Evolutionary conservation across 805 yeast species (phyloP), one percentile per base, ranked within the genome.

Genomic region (Phaffomyces thermotolerans): DNA sequence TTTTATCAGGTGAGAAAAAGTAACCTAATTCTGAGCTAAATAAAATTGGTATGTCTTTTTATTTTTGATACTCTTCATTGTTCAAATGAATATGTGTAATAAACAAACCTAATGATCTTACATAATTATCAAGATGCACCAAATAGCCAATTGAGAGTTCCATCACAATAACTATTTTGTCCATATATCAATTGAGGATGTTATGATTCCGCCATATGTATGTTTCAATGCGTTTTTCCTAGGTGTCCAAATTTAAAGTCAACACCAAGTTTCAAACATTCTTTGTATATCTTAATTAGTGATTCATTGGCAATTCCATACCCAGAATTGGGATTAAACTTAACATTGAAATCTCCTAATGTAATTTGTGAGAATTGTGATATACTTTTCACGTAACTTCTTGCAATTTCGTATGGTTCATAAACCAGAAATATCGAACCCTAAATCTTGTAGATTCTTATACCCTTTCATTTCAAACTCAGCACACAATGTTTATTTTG

Each of bases 1-100:
- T 59, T 8, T 56, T 50, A 48, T 71, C 75, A 12, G 77, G 76
- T 5, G 76, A 74, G 57, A 72, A 72, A 53, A 68, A 69, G 44
- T 70, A 72, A 0, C 76, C 76, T 40, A 59, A 43, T 34, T 66
- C 69, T 1, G 71, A 57, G 45, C 68, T 63, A 53, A 70, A 70
- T 23, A 72, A 65, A 9, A 71, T 59, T 2, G 76, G 77, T 15
- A 71, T 59, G 38, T 56, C 47, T 47, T 63, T 63, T 42, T 58
- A 69, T 24, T 53, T 56, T 23, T 54, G 54, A 45, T 52, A 68
- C 45, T 71, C 74, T 31, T 54, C 52, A 8, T 57, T 57, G 1
- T 63, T 58, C 15, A 71, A 48, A 36, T 63, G 58, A 4, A 71
- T 57, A 46, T 70, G 75, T 2, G 63, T 55, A 23, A 66, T 61